Base-by-base conservation (phyloP, 805 yeast species). In the Alloascoidea africana region DNA sequence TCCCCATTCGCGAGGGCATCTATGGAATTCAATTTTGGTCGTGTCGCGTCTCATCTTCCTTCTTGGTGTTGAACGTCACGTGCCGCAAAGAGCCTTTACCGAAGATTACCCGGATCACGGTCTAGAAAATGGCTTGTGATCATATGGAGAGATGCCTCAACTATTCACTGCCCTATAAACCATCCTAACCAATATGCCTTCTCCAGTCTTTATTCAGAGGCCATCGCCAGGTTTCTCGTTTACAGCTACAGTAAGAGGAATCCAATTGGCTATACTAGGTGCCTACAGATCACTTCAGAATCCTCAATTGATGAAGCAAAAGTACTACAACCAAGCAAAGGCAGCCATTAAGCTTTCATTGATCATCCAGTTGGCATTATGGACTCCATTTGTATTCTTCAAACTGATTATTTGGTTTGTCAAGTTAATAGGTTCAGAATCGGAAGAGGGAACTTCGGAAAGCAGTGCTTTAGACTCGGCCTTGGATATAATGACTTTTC, bases 191-290 rank as follows among this genome's bases (percentile, higher is more conserved):
- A 16, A 14, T 3, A 73, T 73, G 79, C 69, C 74, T 1, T 73
- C 80, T 2, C 80, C 80, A 4, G 62, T 69, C 13, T 72, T 73
- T 47, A 56, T 73, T 8, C 65, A 76, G 2, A 60, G 66, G 36
- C 77, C 80, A 1, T 68, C 76, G 4, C 65, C 70, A 3, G 70
- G 76, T 13, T 68, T 72, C 46, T 61, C 75, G 2, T 23, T 60
- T 0, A 39, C 60, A 40, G 63, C 76, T 0, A 58, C 73, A n/a
- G 40, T 66, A 4, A 55, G 77, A 13, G 79, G 80, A 0, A 44
- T 67, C 17, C 77, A 73, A 52, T 53, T 74, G 32, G 67, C 73
- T 0, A 35, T 69, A 5, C 49, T 70, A 5, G 76, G 76, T 3
- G 59, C 61, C 2, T 68, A 61, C 41, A 48, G 75, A 17, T 63